Percentiles rank a stretch among this genome's conserved stretches.
These are phyloP conservation scores for Boletus insuetus DNA, from an alignment of 768 basidiomycete genomes.

Conservation along the genomic window DNA sequence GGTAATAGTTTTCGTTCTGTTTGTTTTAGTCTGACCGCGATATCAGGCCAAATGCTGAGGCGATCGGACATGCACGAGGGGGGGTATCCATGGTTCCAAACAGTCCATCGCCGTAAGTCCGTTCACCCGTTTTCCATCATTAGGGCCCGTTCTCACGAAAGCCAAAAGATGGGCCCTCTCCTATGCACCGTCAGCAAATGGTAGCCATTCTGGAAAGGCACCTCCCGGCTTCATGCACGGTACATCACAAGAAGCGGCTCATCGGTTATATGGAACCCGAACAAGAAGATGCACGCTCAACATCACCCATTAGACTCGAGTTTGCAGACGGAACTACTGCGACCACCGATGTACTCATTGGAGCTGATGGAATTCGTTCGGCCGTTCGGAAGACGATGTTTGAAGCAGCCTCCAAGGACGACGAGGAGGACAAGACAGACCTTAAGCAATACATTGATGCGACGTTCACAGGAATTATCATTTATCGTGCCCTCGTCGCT, in stretches of 20 bases:
- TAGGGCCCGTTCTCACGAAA: not conserved
- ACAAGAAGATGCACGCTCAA: slow-evolving; percentile 27
- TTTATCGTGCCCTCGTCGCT: slow-evolving; percentile 39
- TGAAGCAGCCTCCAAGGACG: slow-evolving; percentile 9
- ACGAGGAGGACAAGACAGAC: not conserved
- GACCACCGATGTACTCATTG: slow-evolving; percentile 42
- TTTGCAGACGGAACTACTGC: slow-evolving; percentile 18
- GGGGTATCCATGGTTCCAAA: slow-evolving; percentile 31
- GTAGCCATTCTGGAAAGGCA: slow-evolving; percentile 15
- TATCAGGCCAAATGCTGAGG: not conserved
- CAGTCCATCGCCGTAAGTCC: slow-evolving; percentile 19
- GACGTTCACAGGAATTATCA: slow-evolving; percentile 40
- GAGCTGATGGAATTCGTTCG: slow-evolving; percentile 44
- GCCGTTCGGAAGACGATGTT: slow-evolving; percentile 25
- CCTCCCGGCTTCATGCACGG: slow-evolving; percentile 17
- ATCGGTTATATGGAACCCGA: slow-evolving; percentile 9
- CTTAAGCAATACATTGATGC: slow-evolving; percentile 24
- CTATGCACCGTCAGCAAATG: slow-evolving; percentile 25
- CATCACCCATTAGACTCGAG: slow-evolving; percentile 3
- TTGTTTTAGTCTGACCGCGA: not conserved
- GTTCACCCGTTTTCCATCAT: not conserved
- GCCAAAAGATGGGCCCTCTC: slow-evolving; percentile 3
- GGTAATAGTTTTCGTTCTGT: slow-evolving; percentile 6
- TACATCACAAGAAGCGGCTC: slow-evolving; percentile 21
- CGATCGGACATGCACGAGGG: slow-evolving; percentile 32